Evolutionary conservation across 1,139 yeast species (phyloP), one percentile per base, ranked within the genome.

Genomic region (Blastobotrys proliferans): DNA sequence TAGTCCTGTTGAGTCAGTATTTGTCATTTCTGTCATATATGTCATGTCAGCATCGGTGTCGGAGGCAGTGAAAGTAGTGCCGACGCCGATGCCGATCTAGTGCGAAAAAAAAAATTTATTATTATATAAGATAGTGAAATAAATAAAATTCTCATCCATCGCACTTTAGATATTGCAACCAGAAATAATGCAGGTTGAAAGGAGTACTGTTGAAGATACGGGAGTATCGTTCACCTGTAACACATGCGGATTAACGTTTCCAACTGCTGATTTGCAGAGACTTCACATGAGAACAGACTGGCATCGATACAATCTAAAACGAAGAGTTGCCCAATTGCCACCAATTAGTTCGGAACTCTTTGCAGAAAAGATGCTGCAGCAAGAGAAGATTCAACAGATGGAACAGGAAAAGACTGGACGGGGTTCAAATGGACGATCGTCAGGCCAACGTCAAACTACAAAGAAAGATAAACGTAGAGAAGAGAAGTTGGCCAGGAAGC

Each of bases 271-370:
- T 45, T 73, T 79, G 50, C 98, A 92, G 67, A 73, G 97, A 55
- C 72, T 74, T 45, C 98, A 92, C 59, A 92, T 92, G 97, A 87
- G 86, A 61, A 81, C 95, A 1, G 97, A 90, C 50, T 90, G 97
- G 97, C 97, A 88, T 59, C 74, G 95, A 52, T 92, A 86, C 63
- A 90, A 92, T 60, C 73, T 92, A 60, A 92, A 92, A 65, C 76
- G 98, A 64, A 74, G 95, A 57, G 95, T 92, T 30, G 96, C 96
- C 2, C 77, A 78, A 38, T 68, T 92, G 51, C 82, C 90, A 1
- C 81, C 95, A 2, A 82, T 92, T 38, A 69, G 81, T 17, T 82
- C 95, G 1, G 88, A 85, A 46, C 71, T 81, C 8, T 87, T 86
- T 69, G 88, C 92, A 1, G 92, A 84, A 57, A 84, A 86, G 60